Base-by-base conservation (phyloP, 768 basidiomycete species). In the Mycena venus region DNA sequence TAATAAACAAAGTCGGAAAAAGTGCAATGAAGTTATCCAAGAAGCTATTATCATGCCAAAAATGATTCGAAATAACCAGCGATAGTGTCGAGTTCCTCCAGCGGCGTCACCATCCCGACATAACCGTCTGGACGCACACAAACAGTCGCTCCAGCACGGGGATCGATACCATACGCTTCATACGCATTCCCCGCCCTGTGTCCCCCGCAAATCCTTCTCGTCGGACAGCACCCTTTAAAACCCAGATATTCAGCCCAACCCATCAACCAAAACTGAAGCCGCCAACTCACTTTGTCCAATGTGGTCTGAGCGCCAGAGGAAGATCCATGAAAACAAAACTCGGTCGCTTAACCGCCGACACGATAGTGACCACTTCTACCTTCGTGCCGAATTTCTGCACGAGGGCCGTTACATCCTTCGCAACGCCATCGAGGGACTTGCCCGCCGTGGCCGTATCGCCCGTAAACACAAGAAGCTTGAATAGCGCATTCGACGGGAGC, bases 121-220 rank as follows among this genome's bases (percentile, higher is more conserved):
- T 93, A 93, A 19, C 93, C 93, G 76, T 92, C 92, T 10, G 92
- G 92, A 29, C 92, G 86, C 7, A 93, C 87, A 60, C 91, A 83
- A 10, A 91, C 87, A 14, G 91, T 77, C 12, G 87, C 89, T 21
- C 91, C 91, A 1, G 73, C 60, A 9, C 75, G 74, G 7, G 82
- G 69, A 36, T 84, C 80, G 55, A 92, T 86, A 0, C 92, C 92
- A 74, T 90, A 93, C 29, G 86, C 85, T 0, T 80, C 75, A 79
- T 94, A 93, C 5, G 90, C 91, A 40, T 85, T 84, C 4, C 91
- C n/a, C 91, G 29, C 90, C 91, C 25, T 83, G 78, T 5, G 66
- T 78, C 4, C 86, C 88, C 19, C 80, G 82, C 36, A 87, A 72
- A 72, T 91, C 88, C 2, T 75, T 80, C 68, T 91, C 92, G 71